A percentile compares a stretch with the other conserved stretches of the same genome.
Conservation (phyloP, 139 green algal genomes). For the Trebouxia sp. region DNA sequence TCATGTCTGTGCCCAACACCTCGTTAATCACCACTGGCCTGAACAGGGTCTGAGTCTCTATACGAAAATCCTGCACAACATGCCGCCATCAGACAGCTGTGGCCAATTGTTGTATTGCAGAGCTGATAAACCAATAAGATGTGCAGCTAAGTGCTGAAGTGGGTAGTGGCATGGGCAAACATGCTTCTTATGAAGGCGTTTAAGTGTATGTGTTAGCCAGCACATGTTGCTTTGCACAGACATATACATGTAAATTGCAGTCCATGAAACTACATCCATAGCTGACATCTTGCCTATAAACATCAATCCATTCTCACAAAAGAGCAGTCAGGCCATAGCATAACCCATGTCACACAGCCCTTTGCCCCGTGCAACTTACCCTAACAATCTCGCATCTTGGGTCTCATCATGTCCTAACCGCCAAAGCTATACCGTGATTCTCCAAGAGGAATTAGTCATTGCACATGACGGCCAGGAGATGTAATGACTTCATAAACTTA, state of each 20-base stretch:
- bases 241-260: too few species aligned
- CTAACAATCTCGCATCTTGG: too few species aligned
- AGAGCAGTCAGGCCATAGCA: neutral
- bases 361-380: too few species aligned
- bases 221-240: too few species aligned
- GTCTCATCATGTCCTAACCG: neutral
- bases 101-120: neutral
- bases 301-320: too few species aligned
- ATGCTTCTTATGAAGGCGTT: too few species aligned
- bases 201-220: too few species aligned
- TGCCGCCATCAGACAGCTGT: neutral
- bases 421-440: conserved; percentile 38
- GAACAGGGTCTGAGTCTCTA: conserved; percentile 1
- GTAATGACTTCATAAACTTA: conserved; percentile 21
- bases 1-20: conserved; percentile 60
- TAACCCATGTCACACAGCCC: too few species aligned
- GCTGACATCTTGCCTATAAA: too few species aligned
- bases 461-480: conserved; percentile 42
- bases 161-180: neutral
- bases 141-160: neutral
- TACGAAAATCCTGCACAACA: neutral
- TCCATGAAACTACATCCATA: too few species aligned
- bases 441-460: conserved; percentile 59
- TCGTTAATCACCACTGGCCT: conserved; percentile 38
- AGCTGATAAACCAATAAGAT: neutral